These are phyloP conservation scores for Blakeslea trispora DNA, from an alignment of 371 early-diverging fungal genomes.

Conservation along the genomic window DNA sequence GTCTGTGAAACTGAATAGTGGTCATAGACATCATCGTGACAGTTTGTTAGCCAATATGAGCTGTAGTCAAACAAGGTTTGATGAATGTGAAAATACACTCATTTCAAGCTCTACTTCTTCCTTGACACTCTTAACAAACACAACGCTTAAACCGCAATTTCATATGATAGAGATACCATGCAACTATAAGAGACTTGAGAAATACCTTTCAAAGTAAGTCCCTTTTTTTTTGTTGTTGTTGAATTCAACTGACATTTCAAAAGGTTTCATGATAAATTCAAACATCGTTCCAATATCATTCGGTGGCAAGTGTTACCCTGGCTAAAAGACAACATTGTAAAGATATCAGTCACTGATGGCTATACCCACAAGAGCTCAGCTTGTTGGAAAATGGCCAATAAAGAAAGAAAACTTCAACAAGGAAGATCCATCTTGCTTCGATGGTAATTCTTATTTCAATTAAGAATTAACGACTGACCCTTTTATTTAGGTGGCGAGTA, in stretches of 20 bases:
- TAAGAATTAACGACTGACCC: background rate
- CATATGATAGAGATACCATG: background rate
- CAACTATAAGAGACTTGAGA: conserved; percentile 8
- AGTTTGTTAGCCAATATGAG: background rate
- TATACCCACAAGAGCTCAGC: background rate
- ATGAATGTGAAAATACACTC: background rate
- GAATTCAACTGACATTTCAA: too few species aligned
- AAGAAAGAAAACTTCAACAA: conserved; percentile 17
- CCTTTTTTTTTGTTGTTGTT: conserved; percentile 8
- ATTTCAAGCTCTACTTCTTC: background rate
- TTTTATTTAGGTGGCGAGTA: conserved; percentile 38
- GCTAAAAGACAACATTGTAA: conserved; percentile 11
- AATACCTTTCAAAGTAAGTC: conserved; percentile 12
- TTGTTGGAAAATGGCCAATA: conserved; percentile 9
- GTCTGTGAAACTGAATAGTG: background rate
- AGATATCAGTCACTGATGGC: background rate
- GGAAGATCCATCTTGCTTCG: conserved; percentile 21
- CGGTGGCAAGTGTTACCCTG: conserved; percentile 25
- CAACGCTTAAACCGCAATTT: background rate
- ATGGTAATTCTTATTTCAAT: conserved; percentile 19
- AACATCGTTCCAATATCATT: conserved; percentile 21
- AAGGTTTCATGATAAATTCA: conserved; percentile 33
- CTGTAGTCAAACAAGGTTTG: background rate
- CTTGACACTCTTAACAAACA: background rate
- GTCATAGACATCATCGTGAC: background rate